A percentile compares a stretch with the other conserved stretches of the same genome.
phyloP scores from a whole-genome alignment of 1,139 yeast species.

The Saccharomyces uvarum region DNA sequence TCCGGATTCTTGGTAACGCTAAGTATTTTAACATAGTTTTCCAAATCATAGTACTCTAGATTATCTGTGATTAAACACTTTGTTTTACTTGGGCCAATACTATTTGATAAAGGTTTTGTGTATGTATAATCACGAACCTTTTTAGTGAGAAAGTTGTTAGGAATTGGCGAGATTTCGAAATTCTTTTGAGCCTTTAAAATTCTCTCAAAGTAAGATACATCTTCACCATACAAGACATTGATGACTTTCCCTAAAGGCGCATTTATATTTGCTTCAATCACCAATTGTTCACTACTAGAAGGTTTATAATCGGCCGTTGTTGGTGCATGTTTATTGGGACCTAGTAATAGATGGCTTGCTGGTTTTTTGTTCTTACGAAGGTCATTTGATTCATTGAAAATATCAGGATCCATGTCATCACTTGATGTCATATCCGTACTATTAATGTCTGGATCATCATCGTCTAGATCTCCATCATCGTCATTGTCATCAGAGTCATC shows the following conservation, averaged over 20 bases:
- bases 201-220: conserved; percentile 45
- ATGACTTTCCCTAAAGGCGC: conserved; percentile 81
- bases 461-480: conserved; percentile 18
- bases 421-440: conserved; percentile 27
- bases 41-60: conserved; percentile 52
- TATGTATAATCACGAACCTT: conserved; percentile 56
- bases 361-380: conserved; percentile 5
- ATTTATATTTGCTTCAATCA: conserved; percentile 51
- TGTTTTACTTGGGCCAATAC: conserved; percentile 93
- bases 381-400: conserved; percentile 5
- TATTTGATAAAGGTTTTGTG: conserved; percentile 68
- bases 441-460: conserved; percentile 3
- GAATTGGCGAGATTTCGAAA: conserved; percentile 54
- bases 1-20: conserved; percentile 81
- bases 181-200: conserved; percentile 62
- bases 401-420: conserved; percentile 22
- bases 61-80: conserved; percentile 68
- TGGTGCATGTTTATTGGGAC: conserved; percentile 46
- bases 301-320: conserved; percentile 46
- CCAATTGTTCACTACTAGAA: conserved; percentile 52
- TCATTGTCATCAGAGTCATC: conserved; percentile 17
- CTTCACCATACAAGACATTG: conserved; percentile 63
- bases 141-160: conserved; percentile 36
- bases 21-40: conserved; percentile 49
- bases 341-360: conserved; percentile 12